Evolutionary conservation across 257 asterid species (phyloP), one percentile per base, ranked within the genome.

Genomic region (Solanum phureja): DNA sequence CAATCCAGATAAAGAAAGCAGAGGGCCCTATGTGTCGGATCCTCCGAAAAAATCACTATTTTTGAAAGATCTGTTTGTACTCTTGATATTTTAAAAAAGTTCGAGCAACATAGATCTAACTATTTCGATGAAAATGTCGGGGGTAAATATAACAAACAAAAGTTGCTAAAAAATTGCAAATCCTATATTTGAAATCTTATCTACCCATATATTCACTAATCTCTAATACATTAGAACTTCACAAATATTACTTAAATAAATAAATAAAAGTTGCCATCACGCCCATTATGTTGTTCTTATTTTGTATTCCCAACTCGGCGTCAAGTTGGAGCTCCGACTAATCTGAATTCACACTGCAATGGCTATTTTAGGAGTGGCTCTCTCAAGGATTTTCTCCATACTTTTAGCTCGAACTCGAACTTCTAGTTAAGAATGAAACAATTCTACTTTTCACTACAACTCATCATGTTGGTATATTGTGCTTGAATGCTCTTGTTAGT

Each of bases 51-150:
- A 16, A 56, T 0, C 4, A 1, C 0, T 6, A 5, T 24, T 21
- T 7, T 58, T 58, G 74, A 0, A 12, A 0, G 1, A 13, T 68
- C 1, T 24, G 2, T 19, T 0, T 0, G 2, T 4, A 33, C 27
- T 1, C 40, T 14, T 7, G 23, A 29, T 11, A 71, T 71, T 71
- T 71, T 31, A 1, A 33, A 71, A 31, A 5, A 8, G 0, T 0
- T 1, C 14, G 0, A 72, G 1, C 13, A 33, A 72, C 7, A 18
- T 72, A 18, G 3, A 14, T 13, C 6, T 1, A 8, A 69, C 12
- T 2, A 3, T 19, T 37, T 74, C 27, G 3, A 8, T 21, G 18
- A 37, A 3, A 75, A 5, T 23, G 33, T 38, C 52, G 0, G 11
- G 16, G 29, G 16, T 7, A 35, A 46, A 42, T 42, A 24, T 8